phyloP scores from a whole-genome alignment of 768 basidiomycete genomes.

The Trametes gibbosa region DNA sequence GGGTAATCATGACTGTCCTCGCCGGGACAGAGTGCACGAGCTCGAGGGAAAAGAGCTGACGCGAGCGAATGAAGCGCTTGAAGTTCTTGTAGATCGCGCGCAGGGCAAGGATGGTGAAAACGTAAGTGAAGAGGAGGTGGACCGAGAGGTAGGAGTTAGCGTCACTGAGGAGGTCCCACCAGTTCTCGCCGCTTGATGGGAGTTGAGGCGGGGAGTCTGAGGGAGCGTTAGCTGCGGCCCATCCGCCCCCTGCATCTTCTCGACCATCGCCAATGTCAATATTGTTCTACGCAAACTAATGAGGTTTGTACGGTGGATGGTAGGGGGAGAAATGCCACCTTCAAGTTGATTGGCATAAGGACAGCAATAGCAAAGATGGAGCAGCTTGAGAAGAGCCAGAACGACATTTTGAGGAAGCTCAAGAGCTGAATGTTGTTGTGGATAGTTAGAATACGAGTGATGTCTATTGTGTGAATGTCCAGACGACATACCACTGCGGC shows the following conservation, averaged over 20 bases:
- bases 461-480: too few relatives aligned
- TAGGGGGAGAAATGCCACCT: slow-evolving; percentile 47
- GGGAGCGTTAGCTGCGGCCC: slow-evolving; percentile 37
- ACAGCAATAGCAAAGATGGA: slow-evolving; percentile 77
- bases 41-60: slow-evolving; percentile 93
- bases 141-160: slow-evolving; percentile 86
- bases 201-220: slow-evolving; percentile 9
- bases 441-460: not conserved
- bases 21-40: slow-evolving; percentile 94
- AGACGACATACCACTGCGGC: slow-evolving; percentile 82
- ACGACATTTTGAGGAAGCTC: slow-evolving; percentile 94
- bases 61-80: slow-evolving; percentile 79
- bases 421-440: slow-evolving; percentile 57
- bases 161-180: slow-evolving; percentile 88
- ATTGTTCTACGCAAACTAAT: slow-evolving; percentile 51
- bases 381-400: slow-evolving; percentile 85
- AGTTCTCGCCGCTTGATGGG: slow-evolving; percentile 40
- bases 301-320: not conserved
- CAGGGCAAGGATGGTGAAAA: slow-evolving; percentile 86
- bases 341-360: slow-evolving; percentile 95
- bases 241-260: slow-evolving; percentile 41
- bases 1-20: slow-evolving; percentile 86
- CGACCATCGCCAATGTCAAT: slow-evolving; percentile 62
- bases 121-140: slow-evolving; percentile 90
- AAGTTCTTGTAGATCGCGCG: slow-evolving; percentile 90